Conservation (phyloP, 768 basidiomycete species). For the Pholiota conissans region DNA sequence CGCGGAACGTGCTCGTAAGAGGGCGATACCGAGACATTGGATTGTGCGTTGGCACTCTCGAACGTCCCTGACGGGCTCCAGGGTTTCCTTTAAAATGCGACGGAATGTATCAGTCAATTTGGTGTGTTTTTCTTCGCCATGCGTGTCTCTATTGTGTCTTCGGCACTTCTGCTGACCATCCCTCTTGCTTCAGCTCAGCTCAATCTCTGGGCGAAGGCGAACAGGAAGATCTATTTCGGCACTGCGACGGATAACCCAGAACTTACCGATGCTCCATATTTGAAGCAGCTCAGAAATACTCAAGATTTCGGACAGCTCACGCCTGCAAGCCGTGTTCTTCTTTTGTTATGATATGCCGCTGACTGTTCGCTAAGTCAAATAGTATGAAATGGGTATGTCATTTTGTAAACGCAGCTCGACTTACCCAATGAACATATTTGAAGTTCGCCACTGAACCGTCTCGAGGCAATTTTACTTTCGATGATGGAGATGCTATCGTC, state of each 20-base stretch:
- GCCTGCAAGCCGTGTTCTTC: conserved; percentile 27
- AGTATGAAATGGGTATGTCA: conserved; percentile 50
- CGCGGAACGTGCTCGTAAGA: background rate
- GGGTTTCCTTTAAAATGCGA: background rate
- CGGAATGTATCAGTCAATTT: background rate
- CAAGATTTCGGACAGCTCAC: conserved; percentile 46
- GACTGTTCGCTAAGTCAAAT: conserved; percentile 30
- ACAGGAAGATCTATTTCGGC: conserved; percentile 48
- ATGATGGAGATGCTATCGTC: conserved; percentile 45
- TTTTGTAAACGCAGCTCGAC: background rate
- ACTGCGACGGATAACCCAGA: conserved; percentile 49
- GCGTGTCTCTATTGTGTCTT: conserved; percentile 6
- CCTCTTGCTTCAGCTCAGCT: conserved; percentile 13
- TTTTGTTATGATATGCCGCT: background rate
- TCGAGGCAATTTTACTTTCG: conserved; percentile 49
- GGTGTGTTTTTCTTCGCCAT: background rate
- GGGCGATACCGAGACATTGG: background rate
- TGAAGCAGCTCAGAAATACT: conserved; percentile 35
- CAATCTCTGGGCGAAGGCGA: conserved; percentile 31
- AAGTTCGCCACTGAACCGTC: conserved; percentile 56
- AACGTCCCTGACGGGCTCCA: background rate
- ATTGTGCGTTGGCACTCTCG: background rate
- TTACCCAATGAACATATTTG: background rate
- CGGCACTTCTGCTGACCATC: conserved; percentile 5
- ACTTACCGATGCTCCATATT: conserved; percentile 41